Conservation (phyloP, 805 yeast species). For the Lachancea lanzarotensis region DNA sequence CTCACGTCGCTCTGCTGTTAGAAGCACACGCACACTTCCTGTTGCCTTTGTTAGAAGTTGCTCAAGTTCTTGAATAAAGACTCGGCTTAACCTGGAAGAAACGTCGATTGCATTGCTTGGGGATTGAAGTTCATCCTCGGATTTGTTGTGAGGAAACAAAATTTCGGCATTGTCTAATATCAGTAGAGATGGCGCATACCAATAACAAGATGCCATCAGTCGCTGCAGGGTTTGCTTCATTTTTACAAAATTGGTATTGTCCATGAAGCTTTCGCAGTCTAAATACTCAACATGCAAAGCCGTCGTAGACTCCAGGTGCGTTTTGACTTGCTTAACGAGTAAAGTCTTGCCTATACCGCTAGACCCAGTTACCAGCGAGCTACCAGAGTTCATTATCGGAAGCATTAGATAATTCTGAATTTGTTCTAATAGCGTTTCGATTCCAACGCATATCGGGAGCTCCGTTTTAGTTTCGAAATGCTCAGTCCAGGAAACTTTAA, state of each 20-base stretch:
- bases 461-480: background rate
- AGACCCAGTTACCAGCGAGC: constrained; percentile 62
- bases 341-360: constrained; percentile 80
- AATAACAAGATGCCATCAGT: constrained; percentile 44
- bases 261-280: constrained; percentile 44
- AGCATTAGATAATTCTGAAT: constrained; percentile 22
- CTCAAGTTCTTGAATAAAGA: constrained; percentile 43
- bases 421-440: constrained; percentile 39
- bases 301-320: constrained; percentile 32
- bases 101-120: constrained; percentile 35
- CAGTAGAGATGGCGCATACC: constrained; percentile 74
- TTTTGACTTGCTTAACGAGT: constrained; percentile 39
- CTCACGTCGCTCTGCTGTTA: constrained; percentile 60
- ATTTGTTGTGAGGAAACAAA: constrained; percentile 44
- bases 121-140: constrained; percentile 45
- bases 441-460: constrained; percentile 45
- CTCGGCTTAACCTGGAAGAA: constrained; percentile 61
- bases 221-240: constrained; percentile 40
- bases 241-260: constrained; percentile 25
- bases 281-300: constrained; percentile 40
- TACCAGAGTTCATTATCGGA: constrained; percentile 30
- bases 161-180: constrained; percentile 75
- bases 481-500: background rate
- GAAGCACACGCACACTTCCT: constrained; percentile 49
- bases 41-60: constrained; percentile 27